These are phyloP conservation scores for Leptodontidium sp. DNA, from an alignment of 2,329 filamentous ascomycete species.

Conservation along the genomic window DNA sequence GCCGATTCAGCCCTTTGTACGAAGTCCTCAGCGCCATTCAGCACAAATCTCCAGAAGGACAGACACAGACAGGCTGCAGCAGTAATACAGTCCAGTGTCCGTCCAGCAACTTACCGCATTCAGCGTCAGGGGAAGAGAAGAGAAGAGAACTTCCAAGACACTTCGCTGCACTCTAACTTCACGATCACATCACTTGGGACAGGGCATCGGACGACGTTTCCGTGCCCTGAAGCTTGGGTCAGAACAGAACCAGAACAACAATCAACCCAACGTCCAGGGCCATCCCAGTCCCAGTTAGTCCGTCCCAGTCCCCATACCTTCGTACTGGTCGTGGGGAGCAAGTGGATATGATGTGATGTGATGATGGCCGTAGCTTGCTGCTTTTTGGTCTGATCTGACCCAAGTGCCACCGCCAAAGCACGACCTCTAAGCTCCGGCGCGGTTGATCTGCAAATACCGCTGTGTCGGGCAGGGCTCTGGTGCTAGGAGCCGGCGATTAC, in stretches of 20 bases:
- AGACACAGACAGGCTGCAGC: background rate
- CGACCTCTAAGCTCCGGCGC: constrained; percentile 8
- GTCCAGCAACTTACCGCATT: background rate
- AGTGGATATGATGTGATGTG: constrained; percentile 13
- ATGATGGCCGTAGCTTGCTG: background rate
- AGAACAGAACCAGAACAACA: background rate
- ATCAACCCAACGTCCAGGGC: constrained; percentile 4
- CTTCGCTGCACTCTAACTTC: background rate
- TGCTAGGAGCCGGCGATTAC: constrained; percentile 15
- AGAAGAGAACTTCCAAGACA: background rate
- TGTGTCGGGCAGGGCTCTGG: constrained; percentile 1
- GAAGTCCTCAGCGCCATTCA: constrained; percentile 1
- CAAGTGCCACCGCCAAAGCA: background rate
- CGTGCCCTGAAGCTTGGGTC: constrained; percentile 17
- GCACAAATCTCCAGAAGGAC: background rate
- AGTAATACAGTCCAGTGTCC: background rate
- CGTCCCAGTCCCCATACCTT: background rate
- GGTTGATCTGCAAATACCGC: constrained; percentile 17
- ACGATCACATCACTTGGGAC: background rate
- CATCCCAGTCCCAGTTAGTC: background rate
- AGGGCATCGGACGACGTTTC: constrained; percentile 21
- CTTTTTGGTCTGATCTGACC: background rate
- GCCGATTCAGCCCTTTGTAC: constrained; percentile 8
- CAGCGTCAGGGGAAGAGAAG: background rate
- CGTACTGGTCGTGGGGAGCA: constrained; percentile 1